Percentiles rank a stretch among this genome's conserved stretches.
These are phyloP conservation scores for Penicillium sp. DNA, from an alignment of 2,329 filamentous ascomycete genomes.

Conservation along the genomic window DNA sequence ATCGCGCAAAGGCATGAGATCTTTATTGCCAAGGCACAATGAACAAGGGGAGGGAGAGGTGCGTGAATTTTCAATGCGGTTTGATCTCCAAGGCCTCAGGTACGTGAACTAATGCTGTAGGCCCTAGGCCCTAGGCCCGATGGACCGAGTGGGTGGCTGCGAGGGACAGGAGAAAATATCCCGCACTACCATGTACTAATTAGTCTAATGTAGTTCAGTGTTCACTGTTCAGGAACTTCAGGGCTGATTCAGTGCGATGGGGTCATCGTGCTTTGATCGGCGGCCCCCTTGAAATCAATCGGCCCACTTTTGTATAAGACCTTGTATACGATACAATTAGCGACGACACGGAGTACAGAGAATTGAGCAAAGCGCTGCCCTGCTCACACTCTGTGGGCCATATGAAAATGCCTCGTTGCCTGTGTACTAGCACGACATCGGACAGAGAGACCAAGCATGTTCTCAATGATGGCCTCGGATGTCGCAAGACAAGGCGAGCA, in stretches of 20 bases:
- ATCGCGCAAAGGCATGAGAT: not conserved
- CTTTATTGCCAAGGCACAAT: not conserved
- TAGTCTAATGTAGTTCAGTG: not conserved
- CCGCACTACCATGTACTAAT: constrained; percentile 11
- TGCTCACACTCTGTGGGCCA: constrained; percentile 9
- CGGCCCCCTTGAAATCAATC: constrained; percentile 7
- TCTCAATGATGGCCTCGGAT: not conserved
- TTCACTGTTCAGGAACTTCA: not conserved
- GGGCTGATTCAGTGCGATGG: constrained; percentile 10
- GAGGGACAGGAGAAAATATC: constrained; percentile 17
- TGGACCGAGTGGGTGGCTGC: constrained; percentile 13
- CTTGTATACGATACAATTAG: not conserved
- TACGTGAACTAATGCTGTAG: constrained; percentile 14
- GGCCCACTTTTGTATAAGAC: constrained; percentile 2
- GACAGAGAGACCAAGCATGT: not conserved
- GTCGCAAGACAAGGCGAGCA: not conserved
- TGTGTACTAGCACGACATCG: constrained; percentile 8
- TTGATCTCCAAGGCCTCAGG: constrained; percentile 18
- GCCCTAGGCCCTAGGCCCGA: constrained; percentile 23
- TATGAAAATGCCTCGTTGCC: constrained; percentile 12
- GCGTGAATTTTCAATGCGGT: constrained; percentile 19
- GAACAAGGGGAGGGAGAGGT: not conserved
- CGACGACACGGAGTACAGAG: not conserved
- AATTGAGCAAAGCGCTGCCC: not conserved
- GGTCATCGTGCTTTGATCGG: constrained; percentile 23